Evolutionary conservation across 1,139 yeast species (phyloP).

Genomic region (Sporopachydermia cereana): DNA sequence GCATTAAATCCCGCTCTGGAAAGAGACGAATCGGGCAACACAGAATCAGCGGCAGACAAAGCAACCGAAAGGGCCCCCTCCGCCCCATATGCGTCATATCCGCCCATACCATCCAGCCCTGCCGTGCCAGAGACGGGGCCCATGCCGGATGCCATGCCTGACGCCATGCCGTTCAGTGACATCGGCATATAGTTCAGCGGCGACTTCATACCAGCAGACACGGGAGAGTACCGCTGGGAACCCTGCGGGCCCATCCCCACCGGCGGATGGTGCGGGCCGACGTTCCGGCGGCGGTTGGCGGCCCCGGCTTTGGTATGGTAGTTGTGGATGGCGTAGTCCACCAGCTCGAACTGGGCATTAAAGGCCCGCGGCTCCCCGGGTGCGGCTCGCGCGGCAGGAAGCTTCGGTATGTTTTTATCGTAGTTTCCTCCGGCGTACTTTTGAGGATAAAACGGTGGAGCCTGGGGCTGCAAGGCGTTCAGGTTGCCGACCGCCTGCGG

Average conservation of each 20-base stretch:
- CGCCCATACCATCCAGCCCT: neutral
- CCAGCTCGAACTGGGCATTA: neutral
- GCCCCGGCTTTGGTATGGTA: neutral
- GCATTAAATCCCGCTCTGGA: neutral
- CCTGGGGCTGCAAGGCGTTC: neutral
- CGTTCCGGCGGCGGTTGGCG: conserved; percentile 1
- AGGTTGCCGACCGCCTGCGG: neutral
- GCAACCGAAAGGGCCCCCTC: neutral
- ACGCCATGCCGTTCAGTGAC: neutral
- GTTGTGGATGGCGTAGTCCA: neutral
- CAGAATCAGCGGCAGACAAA: neutral
- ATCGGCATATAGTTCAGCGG: neutral
- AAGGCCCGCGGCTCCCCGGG: neutral
- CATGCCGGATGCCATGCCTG: neutral
- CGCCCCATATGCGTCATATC: neutral
- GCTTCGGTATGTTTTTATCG: too few relatives aligned
- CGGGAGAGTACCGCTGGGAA: too few relatives aligned
- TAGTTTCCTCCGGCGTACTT: too few relatives aligned
- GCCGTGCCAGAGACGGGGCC: neutral
- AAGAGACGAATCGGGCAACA: neutral
- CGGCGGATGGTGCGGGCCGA: neutral
- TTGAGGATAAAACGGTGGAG: neutral
- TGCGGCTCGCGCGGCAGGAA: too few relatives aligned
- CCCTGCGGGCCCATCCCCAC: too few relatives aligned
- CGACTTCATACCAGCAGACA: neutral